A percentile compares a stretch with the other conserved stretches of the same genome.
Conservation (phyloP, 2,329 filamentous ascomycete species). For the Trichoderma gracile region DNA sequence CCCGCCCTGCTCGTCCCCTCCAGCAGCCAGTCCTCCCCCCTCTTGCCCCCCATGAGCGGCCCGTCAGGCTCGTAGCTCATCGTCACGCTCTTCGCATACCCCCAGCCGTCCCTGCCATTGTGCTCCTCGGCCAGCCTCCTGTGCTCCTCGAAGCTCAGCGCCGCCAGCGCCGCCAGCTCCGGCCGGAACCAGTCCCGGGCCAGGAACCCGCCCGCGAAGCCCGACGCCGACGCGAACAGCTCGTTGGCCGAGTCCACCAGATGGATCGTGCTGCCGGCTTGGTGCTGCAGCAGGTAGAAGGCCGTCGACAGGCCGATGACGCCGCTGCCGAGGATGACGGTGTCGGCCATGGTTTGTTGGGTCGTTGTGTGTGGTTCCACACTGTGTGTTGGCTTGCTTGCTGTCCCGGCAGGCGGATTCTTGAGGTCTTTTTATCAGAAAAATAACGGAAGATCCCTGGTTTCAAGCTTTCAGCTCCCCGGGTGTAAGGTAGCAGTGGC, state of each 20-base stretch:
- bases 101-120: conserved; percentile 56
- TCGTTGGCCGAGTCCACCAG: conserved; percentile 50
- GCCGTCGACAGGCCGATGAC: conserved; percentile 71
- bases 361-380: not conserved
- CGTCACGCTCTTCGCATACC: conserved; percentile 56
- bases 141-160: conserved; percentile 70
- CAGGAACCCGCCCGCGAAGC: conserved; percentile 72
- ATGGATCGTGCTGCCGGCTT: conserved; percentile 46
- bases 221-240: conserved; percentile 73
- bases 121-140: conserved; percentile 60
- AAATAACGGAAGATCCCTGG: too few relatives aligned
- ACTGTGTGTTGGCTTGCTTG: not conserved
- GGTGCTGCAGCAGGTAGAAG: conserved; percentile 65
- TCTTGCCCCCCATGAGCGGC: conserved; percentile 41
- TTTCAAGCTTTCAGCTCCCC: too few relatives aligned
- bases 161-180: conserved; percentile 58
- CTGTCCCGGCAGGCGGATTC: too few relatives aligned
- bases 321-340: conserved; percentile 67
- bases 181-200: conserved; percentile 71
- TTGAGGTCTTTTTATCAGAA: too few relatives aligned
- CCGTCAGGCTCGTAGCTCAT: conserved; percentile 50
- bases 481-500: too few relatives aligned
- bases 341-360: conserved; percentile 49
- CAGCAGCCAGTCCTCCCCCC: conserved; percentile 65
- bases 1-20: conserved; percentile 64